Evolutionary conservation across 331 rosid genomes (phyloP), one percentile per base, ranked within the genome.

Genomic region (Stylosanthes scabra): DNA sequence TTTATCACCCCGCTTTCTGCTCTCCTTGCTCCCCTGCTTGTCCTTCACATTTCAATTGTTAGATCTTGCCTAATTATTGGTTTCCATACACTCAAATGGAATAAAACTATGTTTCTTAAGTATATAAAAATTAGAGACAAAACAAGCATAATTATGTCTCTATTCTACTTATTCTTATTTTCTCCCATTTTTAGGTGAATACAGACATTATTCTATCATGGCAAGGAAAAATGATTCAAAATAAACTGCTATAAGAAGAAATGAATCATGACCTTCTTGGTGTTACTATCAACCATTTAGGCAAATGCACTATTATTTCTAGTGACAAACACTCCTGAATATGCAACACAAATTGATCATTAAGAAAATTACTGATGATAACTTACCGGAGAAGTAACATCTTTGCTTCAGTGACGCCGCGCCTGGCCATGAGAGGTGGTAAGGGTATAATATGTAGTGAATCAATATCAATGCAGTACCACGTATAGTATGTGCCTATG

Each of bases 341-440:
- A 47, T 49, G 80, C 59, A 54, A 54, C 10, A 59, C 68, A 45
- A 68, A 20, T 49, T 20, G 41, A 49, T 6, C 15, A 75, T 66
- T 5, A 15, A n/a, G 14, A 12, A 1, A 45, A 3, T 52, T 37
- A 10, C 13, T 2, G 11, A n/a, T 27, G 50, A 55, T 25, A n/a
- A 74, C 49, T 55, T 84, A 85, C 89, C 89, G 59, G 60, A 76
- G 79, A 63, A 82, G 71, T 20, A 73, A 11, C 58, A 54, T 28
- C 63, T 63, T 72, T 15, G 89, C 65, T 68, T 70, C 83, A 31
- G 77, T 64, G 72, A 68, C 47, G 77, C 68, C 76, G 11, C 79
- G 55, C 60, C 83, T 75, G 3, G 70, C 72, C 86, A 81, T 81
- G 41, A 28, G 41, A 41, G 12, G 11, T 5, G 41, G 11, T n/a